Conservation (phyloP, 768 basidiomycete species). For the Xerocomellus chrysenteron region DNA sequence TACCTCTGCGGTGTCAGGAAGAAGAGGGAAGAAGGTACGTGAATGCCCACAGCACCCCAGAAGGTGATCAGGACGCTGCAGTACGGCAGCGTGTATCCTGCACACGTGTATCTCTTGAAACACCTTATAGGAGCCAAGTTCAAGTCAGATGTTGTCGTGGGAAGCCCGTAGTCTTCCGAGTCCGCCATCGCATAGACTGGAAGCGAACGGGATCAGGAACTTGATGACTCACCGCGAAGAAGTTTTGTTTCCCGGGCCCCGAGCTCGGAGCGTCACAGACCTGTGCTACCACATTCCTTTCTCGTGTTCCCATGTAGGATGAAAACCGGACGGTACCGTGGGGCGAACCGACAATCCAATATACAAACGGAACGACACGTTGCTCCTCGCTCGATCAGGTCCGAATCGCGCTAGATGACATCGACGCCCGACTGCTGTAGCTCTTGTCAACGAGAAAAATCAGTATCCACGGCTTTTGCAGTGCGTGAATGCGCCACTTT, state of each 20-base stretch:
- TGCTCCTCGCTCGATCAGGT: too few relatives aligned
- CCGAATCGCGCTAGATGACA: too few relatives aligned
- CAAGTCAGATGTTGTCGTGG: not conserved
- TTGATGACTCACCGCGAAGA: not conserved
- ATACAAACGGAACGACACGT: too few relatives aligned
- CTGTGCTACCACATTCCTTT: slow-evolving; percentile 8
- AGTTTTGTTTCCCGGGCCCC: not conserved
- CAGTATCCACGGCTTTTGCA: not conserved
- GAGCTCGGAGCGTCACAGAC: not conserved
- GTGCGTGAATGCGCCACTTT: too few relatives aligned
- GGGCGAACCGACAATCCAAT: too few relatives aligned
- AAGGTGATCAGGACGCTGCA: not conserved
- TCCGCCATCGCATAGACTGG: too few relatives aligned
- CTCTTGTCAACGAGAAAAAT: too few relatives aligned
- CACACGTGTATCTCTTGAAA: slow-evolving; percentile 63
- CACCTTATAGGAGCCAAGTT: slow-evolving; percentile 35
- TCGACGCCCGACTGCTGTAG: too few relatives aligned
- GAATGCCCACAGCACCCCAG: not conserved
- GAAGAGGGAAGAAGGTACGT: slow-evolving; percentile 22
- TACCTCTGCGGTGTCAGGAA: slow-evolving; percentile 18
- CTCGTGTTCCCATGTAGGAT: too few relatives aligned
- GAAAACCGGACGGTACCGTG: too few relatives aligned
- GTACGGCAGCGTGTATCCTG: slow-evolving; percentile 54
- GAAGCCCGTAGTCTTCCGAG: too few relatives aligned
- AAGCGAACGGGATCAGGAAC: too few relatives aligned